Conservation (phyloP, 768 basidiomycete genomes). For the Phylloporus arenicola region DNA sequence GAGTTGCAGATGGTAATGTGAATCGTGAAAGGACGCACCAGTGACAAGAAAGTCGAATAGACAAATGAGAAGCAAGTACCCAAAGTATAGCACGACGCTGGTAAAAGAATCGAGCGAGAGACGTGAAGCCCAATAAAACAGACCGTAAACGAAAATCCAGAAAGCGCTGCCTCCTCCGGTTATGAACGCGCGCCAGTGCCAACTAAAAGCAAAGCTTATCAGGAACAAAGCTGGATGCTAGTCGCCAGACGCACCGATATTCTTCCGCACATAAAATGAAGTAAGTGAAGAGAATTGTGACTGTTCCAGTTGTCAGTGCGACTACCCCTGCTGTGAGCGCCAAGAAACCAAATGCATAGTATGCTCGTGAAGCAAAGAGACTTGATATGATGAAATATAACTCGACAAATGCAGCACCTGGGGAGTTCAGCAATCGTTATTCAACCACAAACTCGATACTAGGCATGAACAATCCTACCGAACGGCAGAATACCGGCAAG, state of each 20-base stretch:
- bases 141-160: conserved; percentile 85
- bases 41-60: conserved; percentile 86
- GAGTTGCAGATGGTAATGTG: neutral
- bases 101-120: conserved; percentile 81
- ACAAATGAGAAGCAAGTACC: conserved; percentile 80
- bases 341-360: conserved; percentile 96
- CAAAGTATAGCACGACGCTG: conserved; percentile 80
- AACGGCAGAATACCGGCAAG: conserved; percentile 93
- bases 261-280: conserved; percentile 93
- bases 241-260: conserved; percentile 55
- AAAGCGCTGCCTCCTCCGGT: conserved; percentile 89
- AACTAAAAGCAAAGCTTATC: conserved; percentile 45
- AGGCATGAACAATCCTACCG: conserved; percentile 40
- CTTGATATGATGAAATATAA: conserved; percentile 88
- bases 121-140: conserved; percentile 84
- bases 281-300: conserved; percentile 84
- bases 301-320: conserved; percentile 82
- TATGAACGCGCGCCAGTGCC: conserved; percentile 96
- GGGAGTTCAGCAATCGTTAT: neutral
- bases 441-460: conserved; percentile 2
- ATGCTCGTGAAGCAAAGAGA: conserved; percentile 86
- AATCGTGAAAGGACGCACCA: conserved; percentile 38
- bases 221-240: neutral
- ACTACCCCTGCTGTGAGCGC: conserved; percentile 83
- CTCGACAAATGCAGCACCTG: conserved; percentile 93